Conservation (phyloP, 495 filamentous ascomycete genomes). For the Podospora appendiculata region DNA sequence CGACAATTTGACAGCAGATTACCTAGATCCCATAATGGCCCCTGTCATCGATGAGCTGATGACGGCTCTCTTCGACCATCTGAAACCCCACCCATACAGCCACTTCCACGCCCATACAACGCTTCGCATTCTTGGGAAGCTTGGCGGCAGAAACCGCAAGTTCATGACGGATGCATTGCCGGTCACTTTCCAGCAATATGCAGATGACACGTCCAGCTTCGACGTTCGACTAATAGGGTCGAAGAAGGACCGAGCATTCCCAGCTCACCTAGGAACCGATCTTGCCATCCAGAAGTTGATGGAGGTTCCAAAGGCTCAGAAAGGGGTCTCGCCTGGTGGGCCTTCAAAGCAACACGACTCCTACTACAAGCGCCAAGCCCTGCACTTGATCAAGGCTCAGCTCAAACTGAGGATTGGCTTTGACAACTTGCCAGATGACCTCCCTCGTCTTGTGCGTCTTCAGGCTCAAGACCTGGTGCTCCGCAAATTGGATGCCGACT, state of each 20-base stretch:
- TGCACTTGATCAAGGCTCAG: slow-evolving; percentile 76
- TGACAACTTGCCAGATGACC: slow-evolving; percentile 83
- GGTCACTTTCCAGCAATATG: slow-evolving; percentile 71
- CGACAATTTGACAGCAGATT: slow-evolving; percentile 96
- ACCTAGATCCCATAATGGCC: slow-evolving; percentile 97
- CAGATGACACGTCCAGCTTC: slow-evolving; percentile 78
- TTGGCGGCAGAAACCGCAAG: slow-evolving; percentile 89
- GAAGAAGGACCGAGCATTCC: slow-evolving; percentile 78
- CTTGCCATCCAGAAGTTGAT: slow-evolving; percentile 78
- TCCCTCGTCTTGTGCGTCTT: slow-evolving; percentile 73
- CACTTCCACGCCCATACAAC: slow-evolving; percentile 97
- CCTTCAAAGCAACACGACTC: slow-evolving; percentile 59
- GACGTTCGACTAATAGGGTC: slow-evolving; percentile 86
- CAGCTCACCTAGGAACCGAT: slow-evolving; percentile 76
- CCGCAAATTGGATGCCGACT: slow-evolving; percentile 53
- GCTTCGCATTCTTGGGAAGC: slow-evolving; percentile 95
- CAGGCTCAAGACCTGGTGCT: slow-evolving; percentile 79
- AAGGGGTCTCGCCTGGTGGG: slow-evolving; percentile 13
- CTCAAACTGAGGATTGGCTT: slow-evolving; percentile 83
- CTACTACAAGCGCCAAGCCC: slow-evolving; percentile 90
- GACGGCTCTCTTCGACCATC: slow-evolving; percentile 91
- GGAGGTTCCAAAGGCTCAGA: slow-evolving; percentile 59
- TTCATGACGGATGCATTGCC: slow-evolving; percentile 84
- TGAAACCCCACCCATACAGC: slow-evolving; percentile 85
- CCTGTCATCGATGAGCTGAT: slow-evolving; percentile 98